Conservation (phyloP, 257 asterid genomes). For the Solanum pinnatisectum region DNA sequence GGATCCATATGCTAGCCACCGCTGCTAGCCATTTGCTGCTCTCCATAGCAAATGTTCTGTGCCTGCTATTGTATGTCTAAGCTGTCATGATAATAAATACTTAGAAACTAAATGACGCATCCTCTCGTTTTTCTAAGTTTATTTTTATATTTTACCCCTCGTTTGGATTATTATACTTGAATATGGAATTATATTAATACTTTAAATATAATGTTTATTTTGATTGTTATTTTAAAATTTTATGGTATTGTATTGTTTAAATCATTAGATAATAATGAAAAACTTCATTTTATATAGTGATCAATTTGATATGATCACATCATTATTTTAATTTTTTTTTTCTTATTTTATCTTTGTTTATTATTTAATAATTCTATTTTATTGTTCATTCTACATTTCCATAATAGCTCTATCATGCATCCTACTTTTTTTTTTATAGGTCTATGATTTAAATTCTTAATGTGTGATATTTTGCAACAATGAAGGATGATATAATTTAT, state of each 20-base stretch:
- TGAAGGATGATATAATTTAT: no score
- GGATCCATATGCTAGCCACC: slow-evolving; percentile 84
- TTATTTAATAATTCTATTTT: no score
- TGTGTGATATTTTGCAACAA: neutral
- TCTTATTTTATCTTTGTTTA: no score
- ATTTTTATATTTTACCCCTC: neutral
- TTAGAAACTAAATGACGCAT: neutral
- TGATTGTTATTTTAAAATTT: neutral
- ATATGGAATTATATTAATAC: no score
- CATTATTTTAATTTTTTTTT: no score
- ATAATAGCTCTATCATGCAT: no score
- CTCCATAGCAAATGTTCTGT: neutral
- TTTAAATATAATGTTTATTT: no score
- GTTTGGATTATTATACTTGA: neutral
- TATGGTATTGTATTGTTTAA: no score
- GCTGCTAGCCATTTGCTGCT: slow-evolving; percentile 62
- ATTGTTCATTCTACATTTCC: no score
- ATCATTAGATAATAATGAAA: no score
- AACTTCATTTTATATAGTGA: neutral
- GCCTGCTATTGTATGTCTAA: neutral
- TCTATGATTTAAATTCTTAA: no score
- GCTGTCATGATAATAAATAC: neutral
- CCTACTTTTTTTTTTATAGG: no score
- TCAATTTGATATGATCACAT: neutral
- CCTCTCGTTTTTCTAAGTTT: neutral